Evolutionary conservation across 352 stramenopile genomes (phyloP).

Genomic region (Phytophthora brassicae): DNA sequence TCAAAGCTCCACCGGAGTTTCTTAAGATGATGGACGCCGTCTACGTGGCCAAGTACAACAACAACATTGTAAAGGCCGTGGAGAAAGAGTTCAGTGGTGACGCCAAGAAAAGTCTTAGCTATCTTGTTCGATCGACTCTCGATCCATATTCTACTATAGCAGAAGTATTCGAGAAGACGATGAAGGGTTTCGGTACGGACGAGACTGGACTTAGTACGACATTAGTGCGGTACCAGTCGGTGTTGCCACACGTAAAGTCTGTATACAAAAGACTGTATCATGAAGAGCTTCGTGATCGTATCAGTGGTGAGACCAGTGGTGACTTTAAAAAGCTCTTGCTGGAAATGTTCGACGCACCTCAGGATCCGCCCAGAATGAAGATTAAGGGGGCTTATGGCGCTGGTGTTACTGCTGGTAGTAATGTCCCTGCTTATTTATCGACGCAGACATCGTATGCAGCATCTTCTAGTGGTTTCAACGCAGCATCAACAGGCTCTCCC

Average conservation of each 20-base stretch:
- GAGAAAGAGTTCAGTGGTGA: slow-evolving; percentile 85
- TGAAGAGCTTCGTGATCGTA: slow-evolving; percentile 62
- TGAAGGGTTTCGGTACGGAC: slow-evolving; percentile 74
- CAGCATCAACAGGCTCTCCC: slow-evolving; percentile 1
- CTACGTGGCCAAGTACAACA: slow-evolving; percentile 80
- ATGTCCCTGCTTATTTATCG: slow-evolving; percentile 17
- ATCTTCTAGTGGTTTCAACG: background rate
- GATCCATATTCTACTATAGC: slow-evolving; percentile 69
- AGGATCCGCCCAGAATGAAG: slow-evolving; percentile 35
- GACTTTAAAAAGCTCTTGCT: slow-evolving; percentile 66
- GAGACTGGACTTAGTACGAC: slow-evolving; percentile 56
- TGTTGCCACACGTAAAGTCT: slow-evolving; percentile 54
- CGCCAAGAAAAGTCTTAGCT: slow-evolving; percentile 70
- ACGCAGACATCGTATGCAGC: slow-evolving; percentile 23
- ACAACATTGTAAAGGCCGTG: slow-evolving; percentile 75
- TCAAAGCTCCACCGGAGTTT: slow-evolving; percentile 57
- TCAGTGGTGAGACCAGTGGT: slow-evolving; percentile 58
- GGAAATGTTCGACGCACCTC: slow-evolving; percentile 70
- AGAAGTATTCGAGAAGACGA: slow-evolving; percentile 69
- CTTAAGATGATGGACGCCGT: slow-evolving; percentile 69
- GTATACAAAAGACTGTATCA: slow-evolving; percentile 61
- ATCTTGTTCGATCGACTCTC: slow-evolving; percentile 53
- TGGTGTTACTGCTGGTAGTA: slow-evolving; percentile 3
- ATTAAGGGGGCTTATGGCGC: slow-evolving; percentile 13
- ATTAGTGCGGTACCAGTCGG: slow-evolving; percentile 59